Conservation (phyloP, 805 yeast genomes). For the Cyberlindnera petersonii region DNA sequence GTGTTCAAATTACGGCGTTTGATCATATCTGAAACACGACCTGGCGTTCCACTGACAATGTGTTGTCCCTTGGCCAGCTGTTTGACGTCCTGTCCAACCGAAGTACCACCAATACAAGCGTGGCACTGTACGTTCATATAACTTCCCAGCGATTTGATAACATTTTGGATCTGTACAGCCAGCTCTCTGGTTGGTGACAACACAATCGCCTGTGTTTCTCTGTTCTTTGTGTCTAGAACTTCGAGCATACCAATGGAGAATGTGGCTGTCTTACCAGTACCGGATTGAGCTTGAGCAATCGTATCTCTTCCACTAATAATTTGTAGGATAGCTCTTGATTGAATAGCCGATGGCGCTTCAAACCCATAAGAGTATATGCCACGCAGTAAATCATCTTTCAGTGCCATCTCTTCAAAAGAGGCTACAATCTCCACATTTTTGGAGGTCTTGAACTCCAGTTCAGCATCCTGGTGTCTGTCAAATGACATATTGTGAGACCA, state of each 20-base stretch:
- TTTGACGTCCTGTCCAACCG: slow-evolving; percentile 75
- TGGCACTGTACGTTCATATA: slow-evolving; percentile 82
- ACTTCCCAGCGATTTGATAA: slow-evolving; percentile 80
- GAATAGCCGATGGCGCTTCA: slow-evolving; percentile 96
- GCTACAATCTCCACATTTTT: slow-evolving; percentile 50
- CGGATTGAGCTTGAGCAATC: slow-evolving; percentile 98
- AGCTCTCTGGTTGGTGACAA: slow-evolving; percentile 95
- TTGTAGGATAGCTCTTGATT: slow-evolving; percentile 94
- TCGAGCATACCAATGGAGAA: slow-evolving; percentile 92
- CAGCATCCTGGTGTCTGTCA: slow-evolving; percentile 55
- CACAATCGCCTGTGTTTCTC: slow-evolving; percentile 84
- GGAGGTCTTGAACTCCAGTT: slow-evolving; percentile 57
- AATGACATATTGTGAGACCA: slow-evolving; percentile 58
- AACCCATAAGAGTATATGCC: slow-evolving; percentile 88
- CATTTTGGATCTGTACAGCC: slow-evolving; percentile 89
- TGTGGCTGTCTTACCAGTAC: slow-evolving; percentile 99
- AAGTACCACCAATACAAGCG: slow-evolving; percentile 93
- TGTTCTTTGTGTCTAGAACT: slow-evolving; percentile 66
- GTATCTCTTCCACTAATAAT: slow-evolving; percentile 93
- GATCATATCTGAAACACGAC: slow-evolving; percentile 88
- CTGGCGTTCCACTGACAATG: slow-evolving; percentile 96
- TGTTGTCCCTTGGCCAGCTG: slow-evolving; percentile 77
- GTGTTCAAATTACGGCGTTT: slow-evolving; percentile 74
- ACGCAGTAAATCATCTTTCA: slow-evolving; percentile 57
- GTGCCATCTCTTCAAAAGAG: slow-evolving; percentile 75